A percentile compares a stretch with the other conserved stretches of the same genome.
phyloP scores from a whole-genome alignment of 495 filamentous ascomycete genomes.

The Trichodelitschia bisporula region DNA sequence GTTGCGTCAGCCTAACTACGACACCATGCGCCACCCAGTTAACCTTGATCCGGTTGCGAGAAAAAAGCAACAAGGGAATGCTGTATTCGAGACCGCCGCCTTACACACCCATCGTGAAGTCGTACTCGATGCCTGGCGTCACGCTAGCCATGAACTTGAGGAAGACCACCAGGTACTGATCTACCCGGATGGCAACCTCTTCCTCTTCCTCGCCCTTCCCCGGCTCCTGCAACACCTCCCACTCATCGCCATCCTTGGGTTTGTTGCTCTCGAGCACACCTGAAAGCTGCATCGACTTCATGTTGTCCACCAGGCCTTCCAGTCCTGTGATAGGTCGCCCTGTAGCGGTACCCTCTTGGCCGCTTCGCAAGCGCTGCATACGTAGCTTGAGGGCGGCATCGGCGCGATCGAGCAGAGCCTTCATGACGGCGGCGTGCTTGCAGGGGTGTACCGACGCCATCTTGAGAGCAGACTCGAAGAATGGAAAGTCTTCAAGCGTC shows the following conservation, averaged over 20 bases:
- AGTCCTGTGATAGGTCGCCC: slow-evolving; percentile 32
- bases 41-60: no score
- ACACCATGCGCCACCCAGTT: no score
- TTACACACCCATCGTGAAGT: slow-evolving; percentile 92
- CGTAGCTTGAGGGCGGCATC: slow-evolving; percentile 81
- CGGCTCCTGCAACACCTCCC: slow-evolving; percentile 50
- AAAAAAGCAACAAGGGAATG: no score
- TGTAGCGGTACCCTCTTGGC: slow-evolving; percentile 24
- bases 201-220: slow-evolving; percentile 50
- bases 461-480: slow-evolving; percentile 58
- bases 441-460: slow-evolving; percentile 92
- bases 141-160: slow-evolving; percentile 97
- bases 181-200: slow-evolving; percentile 77
- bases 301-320: slow-evolving; percentile 34
- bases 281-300: slow-evolving; percentile 18
- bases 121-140: slow-evolving; percentile 90
- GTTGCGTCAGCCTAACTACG: no score
- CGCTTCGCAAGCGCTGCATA: slow-evolving; percentile 44
- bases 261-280: slow-evolving; percentile 16
- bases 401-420: slow-evolving; percentile 81
- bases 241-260: slow-evolving; percentile 39
- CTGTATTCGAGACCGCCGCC: no score
- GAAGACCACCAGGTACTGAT: slow-evolving; percentile 95
- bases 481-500: slow-evolving; percentile 91
- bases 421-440: slow-evolving; percentile 94